A percentile compares a stretch with the other conserved stretches of the same genome.
Conservation (phyloP, 139 green algal species). For the Pleodorina starrii region DNA sequence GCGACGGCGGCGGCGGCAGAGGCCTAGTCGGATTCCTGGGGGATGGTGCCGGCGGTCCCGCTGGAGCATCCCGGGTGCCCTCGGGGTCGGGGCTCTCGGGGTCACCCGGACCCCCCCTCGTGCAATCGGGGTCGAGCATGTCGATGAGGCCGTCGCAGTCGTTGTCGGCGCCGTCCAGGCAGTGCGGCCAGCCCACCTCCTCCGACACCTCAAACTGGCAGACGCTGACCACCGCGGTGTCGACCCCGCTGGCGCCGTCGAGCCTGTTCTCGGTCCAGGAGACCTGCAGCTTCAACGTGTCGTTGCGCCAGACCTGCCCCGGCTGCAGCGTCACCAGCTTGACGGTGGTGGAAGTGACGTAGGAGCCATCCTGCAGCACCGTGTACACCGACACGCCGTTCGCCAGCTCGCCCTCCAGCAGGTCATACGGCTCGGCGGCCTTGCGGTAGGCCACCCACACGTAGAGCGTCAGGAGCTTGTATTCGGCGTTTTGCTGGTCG, state of each 20-base stretch:
- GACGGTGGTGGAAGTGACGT: neutral
- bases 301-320: neutral
- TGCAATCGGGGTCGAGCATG: too few species aligned
- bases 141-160: conserved; percentile 47
- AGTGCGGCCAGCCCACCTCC: neutral
- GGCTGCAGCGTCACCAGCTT: neutral
- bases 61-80: too few species aligned
- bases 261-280: neutral
- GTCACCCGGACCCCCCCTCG: too few species aligned
- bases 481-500: neutral
- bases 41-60: too few species aligned
- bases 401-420: neutral
- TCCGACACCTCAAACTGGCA: neutral
- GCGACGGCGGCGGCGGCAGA: neutral
- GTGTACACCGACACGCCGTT: neutral
- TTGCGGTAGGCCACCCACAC: conserved; percentile 1
- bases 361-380: too few species aligned
- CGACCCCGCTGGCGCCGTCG: neutral
- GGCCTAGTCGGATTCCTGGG: too few species aligned
- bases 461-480: too few species aligned
- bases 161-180: conserved; percentile 11
- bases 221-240: neutral
- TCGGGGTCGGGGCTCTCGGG: too few species aligned
- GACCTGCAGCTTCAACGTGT: neutral
- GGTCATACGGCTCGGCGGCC: neutral